Evolutionary conservation across 352 stramenopile genomes (phyloP).

Genomic region (Pythium rishiriense): DNA sequence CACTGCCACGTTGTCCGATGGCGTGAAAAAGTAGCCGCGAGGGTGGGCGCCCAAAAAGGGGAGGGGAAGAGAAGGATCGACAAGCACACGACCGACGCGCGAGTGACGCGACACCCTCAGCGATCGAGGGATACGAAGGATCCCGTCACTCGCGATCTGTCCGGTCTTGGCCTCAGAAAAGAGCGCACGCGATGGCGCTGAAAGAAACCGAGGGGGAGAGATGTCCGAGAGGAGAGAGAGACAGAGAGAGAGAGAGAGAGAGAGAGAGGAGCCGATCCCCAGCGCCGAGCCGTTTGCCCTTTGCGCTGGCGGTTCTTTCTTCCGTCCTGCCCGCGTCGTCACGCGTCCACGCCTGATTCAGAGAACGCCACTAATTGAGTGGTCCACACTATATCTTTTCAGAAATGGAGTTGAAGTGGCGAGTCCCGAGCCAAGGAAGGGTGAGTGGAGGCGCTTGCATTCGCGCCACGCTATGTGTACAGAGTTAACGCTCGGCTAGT

Average conservation of each 20-base stretch:
- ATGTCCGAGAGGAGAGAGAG: neutral
- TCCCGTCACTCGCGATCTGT: no score
- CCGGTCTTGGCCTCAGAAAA: no score
- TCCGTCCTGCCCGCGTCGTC: slow-evolving; percentile 1
- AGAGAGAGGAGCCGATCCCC: neutral
- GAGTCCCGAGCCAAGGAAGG: neutral
- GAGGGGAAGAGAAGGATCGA: neutral
- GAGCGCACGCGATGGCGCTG: no score
- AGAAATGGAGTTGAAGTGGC: slow-evolving; percentile 9
- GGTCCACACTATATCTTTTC: slow-evolving; percentile 8
- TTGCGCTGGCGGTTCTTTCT: slow-evolving; percentile 9
- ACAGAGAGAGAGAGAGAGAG: slow-evolving; percentile 3
- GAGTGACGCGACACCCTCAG: slow-evolving; percentile 1
- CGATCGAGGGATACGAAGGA: no score
- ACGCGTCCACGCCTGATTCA: slow-evolving; percentile 2
- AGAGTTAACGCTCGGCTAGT: slow-evolving; percentile 12
- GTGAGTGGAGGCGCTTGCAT: neutral
- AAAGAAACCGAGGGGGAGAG: no score
- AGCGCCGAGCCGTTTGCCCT: slow-evolving; percentile 5
- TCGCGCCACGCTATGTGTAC: slow-evolving; percentile 22
- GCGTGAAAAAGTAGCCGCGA: neutral
- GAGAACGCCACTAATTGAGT: slow-evolving; percentile 8
- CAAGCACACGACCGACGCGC: neutral
- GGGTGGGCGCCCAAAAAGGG: no score
- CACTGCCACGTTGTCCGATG: neutral